Evolutionary conservation across 306 rosid genomes (phyloP).

Genomic region (Potentilla sterilis): DNA sequence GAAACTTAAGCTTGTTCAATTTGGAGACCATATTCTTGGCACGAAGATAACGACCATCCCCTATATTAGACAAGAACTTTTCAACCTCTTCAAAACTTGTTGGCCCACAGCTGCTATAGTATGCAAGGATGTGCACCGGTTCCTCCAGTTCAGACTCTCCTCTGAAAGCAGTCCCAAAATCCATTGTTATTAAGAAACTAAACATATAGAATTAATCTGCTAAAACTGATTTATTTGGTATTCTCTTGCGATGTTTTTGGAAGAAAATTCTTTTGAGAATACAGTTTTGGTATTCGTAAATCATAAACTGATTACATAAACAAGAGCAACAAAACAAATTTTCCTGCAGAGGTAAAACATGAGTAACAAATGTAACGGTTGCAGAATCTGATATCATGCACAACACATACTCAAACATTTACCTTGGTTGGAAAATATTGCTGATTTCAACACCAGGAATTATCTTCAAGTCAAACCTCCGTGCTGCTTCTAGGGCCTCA

Average conservation of each 20-base stretch:
- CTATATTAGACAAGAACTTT: slow-evolving; percentile 61
- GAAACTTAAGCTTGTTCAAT: slow-evolving; percentile 79
- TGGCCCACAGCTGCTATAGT: slow-evolving; percentile 94
- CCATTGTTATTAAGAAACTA: slow-evolving; percentile 17
- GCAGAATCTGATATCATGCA: slow-evolving; percentile 16
- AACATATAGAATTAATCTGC: neutral
- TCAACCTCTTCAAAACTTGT: slow-evolving; percentile 62
- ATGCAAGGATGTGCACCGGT: slow-evolving; percentile 92
- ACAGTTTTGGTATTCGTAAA: too few species aligned
- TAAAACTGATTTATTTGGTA: slow-evolving; percentile 4
- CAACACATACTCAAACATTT: slow-evolving; percentile 22
- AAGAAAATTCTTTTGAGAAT: neutral
- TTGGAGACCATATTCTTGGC: slow-evolving; percentile 79
- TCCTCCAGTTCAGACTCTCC: slow-evolving; percentile 73
- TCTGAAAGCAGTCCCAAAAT: slow-evolving; percentile 41
- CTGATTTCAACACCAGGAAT: slow-evolving; percentile 98
- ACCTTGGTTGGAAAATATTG: slow-evolving; percentile 70
- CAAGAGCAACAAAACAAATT: neutral
- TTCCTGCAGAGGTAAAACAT: neutral
- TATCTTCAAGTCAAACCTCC: slow-evolving; percentile 80
- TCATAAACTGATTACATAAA: neutral
- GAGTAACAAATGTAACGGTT: neutral
- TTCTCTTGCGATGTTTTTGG: neutral
- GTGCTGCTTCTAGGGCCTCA: slow-evolving; percentile 83
- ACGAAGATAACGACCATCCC: slow-evolving; percentile 88